Evolutionary conservation across 2,329 filamentous ascomycete genomes (phyloP), one percentile per base, ranked within the genome.

Genomic region (Penicillium aurantiogriseum): DNA sequence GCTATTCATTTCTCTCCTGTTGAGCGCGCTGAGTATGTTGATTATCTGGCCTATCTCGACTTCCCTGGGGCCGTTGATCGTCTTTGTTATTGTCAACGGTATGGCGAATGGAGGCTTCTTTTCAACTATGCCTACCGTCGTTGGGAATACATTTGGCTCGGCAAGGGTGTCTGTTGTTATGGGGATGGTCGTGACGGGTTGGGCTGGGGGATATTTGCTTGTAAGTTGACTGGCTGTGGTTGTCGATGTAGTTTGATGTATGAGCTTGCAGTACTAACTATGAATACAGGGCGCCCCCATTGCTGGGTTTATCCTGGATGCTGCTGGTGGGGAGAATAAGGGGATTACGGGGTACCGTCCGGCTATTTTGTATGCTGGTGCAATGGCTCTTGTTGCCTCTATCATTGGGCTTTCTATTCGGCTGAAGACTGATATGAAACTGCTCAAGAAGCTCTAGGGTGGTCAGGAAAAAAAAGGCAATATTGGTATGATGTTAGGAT

Each of bases 51-150:
- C 85, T 0, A 77, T 83, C 0, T 84, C 83, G 2, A 81, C 75
- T 9, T 80, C 80, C 0, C 68, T 88, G 2, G 82, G 73, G 0
- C 83, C 84, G 0, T 67, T 88, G 29, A 71, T 82, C 17, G 69
- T 80, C 0, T 88, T 88, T 64, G 82, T 82, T 9, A 74, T 86
- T 6, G 71, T 87, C 23, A 88, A 87, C 60, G 85, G 85, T 0
- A 72, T 80, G 38, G 79, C 81, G 5, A 87, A 87, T 63, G 85
- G 85, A 0, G 84, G 81, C 0, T 88, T 88, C 74, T 88, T 88
- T 65, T 80, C 82, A 1, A 82, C 82, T 0, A 85, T 87, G 77
- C 85, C 85, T 0, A 87, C 85, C 0, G 84, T 85, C 2, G 81
- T 87, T 0, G 80, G 82, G 0, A 84, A 80, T 61, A 79, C 85